Evolutionary conservation across 2,329 filamentous ascomycete species (phyloP).

Genomic region (Ascochyta rabiei): DNA sequence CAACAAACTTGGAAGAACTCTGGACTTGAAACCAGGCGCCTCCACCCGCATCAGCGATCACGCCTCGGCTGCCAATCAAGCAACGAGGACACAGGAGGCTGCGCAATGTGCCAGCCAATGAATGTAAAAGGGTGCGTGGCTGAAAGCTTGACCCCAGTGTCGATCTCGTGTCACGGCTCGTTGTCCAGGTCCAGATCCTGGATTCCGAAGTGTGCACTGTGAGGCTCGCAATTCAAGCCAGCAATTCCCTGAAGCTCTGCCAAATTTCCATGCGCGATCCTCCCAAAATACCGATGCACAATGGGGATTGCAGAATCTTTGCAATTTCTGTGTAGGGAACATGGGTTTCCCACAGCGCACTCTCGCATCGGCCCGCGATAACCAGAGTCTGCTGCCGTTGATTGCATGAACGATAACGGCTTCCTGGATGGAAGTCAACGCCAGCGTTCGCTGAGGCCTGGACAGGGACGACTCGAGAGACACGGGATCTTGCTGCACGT

Average conservation of each 20-base stretch:
- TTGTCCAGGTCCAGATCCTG: constrained; percentile 23
- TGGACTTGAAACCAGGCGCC: constrained; percentile 39
- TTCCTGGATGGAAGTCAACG: background rate
- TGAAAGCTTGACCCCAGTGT: constrained; percentile 31
- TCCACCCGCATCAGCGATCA: constrained; percentile 23
- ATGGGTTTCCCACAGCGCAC: background rate
- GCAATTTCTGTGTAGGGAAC: constrained; percentile 10
- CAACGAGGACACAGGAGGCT: constrained; percentile 11
- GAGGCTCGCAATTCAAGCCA: constrained; percentile 13
- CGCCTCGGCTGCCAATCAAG: constrained; percentile 37
- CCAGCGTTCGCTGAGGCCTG: background rate
- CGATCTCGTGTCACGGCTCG: constrained; percentile 38
- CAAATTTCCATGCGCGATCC: constrained; percentile 15
- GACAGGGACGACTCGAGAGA: background rate
- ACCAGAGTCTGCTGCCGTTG: constrained; percentile 3
- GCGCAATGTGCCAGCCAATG: constrained; percentile 28
- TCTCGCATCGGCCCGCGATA: constrained; percentile 15
- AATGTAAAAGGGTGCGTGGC: constrained; percentile 29
- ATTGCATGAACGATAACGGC: constrained; percentile 4
- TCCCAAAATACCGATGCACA: constrained; percentile 8
- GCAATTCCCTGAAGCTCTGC: constrained; percentile 14
- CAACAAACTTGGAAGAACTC: constrained; percentile 46
- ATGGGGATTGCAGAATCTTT: constrained; percentile 17
- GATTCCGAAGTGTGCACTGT: constrained; percentile 16
- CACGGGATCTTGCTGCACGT: background rate